phyloP scores from a whole-genome alignment of 2,329 filamentous ascomycete genomes.

The Gliomastix tumulicola region DNA sequence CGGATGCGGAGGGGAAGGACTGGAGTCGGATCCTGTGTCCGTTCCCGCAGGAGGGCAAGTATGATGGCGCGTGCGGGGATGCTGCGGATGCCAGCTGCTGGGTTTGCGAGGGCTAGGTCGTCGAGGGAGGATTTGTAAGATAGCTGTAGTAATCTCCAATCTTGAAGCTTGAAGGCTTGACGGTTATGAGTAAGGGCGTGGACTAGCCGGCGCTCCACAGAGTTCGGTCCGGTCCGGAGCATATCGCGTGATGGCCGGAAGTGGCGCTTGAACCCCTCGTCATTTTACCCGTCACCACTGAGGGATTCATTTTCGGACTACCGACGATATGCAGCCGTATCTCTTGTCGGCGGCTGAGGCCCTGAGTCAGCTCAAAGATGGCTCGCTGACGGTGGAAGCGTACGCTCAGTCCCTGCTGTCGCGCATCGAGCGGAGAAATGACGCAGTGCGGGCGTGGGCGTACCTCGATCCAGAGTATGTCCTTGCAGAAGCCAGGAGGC shows the following conservation, averaged over 20 bases:
- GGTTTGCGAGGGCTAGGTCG: no score
- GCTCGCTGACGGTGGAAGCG: conserved; percentile 37
- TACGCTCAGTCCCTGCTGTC: conserved; percentile 40
- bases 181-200: no score
- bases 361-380: conserved; percentile 24
- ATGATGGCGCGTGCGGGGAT: neutral
- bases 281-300: no score
- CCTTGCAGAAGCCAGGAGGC: conserved; percentile 35
- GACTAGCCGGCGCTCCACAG: no score
- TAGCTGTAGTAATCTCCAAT: no score
- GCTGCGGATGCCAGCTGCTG: neutral
- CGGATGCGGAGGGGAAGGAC: neutral
- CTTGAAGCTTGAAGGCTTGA: no score
- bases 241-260: no score
- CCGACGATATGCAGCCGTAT: conserved; percentile 2
- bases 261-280: no score
- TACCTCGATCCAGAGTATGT: conserved; percentile 34
- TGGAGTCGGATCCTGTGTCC: conserved; percentile 13
- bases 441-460: conserved; percentile 41
- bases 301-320: no score
- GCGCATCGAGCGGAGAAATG: conserved; percentile 34
- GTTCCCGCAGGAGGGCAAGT: conserved; percentile 25
- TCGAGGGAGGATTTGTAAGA: no score
- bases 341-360: conserved; percentile 32
- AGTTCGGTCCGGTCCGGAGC: no score